A percentile compares a stretch with the other conserved stretches of the same genome.
Conservation (phyloP, 1,139 yeast genomes). For the Sugiyamaella neomexicana region DNA sequence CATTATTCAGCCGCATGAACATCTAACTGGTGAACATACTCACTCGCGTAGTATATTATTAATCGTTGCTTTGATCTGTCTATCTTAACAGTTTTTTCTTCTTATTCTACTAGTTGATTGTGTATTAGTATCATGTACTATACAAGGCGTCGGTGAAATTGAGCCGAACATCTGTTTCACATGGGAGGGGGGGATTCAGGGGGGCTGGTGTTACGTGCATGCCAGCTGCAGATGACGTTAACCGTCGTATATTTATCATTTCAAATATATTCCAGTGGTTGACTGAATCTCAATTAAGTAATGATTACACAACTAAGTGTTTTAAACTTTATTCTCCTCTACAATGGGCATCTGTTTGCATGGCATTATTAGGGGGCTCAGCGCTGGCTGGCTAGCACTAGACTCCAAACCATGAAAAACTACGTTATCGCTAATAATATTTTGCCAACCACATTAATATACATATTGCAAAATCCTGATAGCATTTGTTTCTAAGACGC, state of each 20-base stretch:
- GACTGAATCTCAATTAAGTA: background rate
- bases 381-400: background rate
- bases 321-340: background rate
- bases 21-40: background rate
- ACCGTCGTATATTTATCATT: background rate
- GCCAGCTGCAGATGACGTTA: background rate
- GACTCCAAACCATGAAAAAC: background rate
- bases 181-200: background rate
- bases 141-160: too few relatives aligned
- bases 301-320: background rate
- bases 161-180: too few relatives aligned
- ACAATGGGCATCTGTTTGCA: background rate
- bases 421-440: background rate
- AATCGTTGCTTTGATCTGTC: too few relatives aligned
- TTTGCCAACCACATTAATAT: background rate
- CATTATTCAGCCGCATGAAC: background rate
- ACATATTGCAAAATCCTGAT: too few relatives aligned
- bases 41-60: too few relatives aligned
- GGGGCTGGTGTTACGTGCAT: background rate
- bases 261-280: background rate
- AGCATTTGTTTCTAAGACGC: background rate
- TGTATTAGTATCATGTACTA: too few relatives aligned
- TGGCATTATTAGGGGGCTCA: background rate
- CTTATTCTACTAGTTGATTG: too few relatives aligned
- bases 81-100: too few relatives aligned